Conservation (phyloP, 176 grass and related monocot genomes). For the Bromus sterilis region DNA sequence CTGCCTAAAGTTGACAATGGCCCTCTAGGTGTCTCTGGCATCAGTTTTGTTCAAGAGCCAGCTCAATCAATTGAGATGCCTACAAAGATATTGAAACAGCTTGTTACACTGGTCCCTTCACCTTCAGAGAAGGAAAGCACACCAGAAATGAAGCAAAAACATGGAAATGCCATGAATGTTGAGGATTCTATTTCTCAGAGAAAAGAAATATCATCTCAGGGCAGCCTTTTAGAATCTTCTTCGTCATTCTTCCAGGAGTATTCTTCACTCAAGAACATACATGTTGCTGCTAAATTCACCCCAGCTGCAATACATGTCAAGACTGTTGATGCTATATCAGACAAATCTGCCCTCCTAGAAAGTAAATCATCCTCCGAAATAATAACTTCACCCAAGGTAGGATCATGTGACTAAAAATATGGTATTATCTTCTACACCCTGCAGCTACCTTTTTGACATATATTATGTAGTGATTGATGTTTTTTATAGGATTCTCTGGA, state of each 20-base stretch:
- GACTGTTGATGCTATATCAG: conserved; percentile 12
- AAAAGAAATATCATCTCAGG: conserved; percentile 14
- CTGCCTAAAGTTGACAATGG: conserved; percentile 18
- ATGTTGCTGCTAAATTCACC: neutral
- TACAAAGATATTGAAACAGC: conserved; percentile 54
- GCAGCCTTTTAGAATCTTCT: conserved; percentile 11
- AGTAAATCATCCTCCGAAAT: conserved; percentile 15
- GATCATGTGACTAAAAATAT: neutral
- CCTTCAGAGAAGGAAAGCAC: conserved; percentile 31
- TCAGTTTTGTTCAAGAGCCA: conserved; percentile 26
- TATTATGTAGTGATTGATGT: neutral
- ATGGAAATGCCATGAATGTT: neutral
- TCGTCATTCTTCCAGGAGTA: conserved; percentile 2
- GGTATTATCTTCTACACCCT: neutral
- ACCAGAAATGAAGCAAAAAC: conserved; percentile 14
- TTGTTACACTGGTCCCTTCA: conserved; percentile 36
- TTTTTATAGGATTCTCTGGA: conserved; percentile 23
- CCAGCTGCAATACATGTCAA: neutral
- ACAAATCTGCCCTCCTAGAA: neutral
- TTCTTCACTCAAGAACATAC: neutral
- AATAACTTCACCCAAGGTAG: conserved; percentile 26
- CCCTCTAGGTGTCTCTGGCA: neutral
- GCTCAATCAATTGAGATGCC: conserved; percentile 46
- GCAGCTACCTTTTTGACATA: neutral
- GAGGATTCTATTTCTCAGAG: conserved; percentile 20